Evolutionary conservation across 1,284 basidiomycete species (phyloP).

Genomic region (Vanrija pseudolonga): DNA sequence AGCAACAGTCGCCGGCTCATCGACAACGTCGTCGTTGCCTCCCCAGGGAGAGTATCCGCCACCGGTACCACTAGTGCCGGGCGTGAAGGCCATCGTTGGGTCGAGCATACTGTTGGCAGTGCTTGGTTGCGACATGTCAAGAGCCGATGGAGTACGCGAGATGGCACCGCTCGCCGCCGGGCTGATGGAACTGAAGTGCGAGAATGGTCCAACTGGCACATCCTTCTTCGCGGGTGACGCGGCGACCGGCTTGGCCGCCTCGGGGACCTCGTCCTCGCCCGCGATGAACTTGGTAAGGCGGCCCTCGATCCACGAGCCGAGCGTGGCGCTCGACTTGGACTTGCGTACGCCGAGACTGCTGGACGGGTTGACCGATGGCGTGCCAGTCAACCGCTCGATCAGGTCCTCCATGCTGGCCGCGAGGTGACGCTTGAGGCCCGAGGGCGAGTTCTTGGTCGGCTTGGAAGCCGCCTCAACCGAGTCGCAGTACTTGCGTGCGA

Average conservation of each 20-base stretch:
- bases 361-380: constrained; percentile 65
- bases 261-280: constrained; percentile 61
- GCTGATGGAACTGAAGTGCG: constrained; percentile 90
- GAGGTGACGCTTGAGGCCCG: constrained; percentile 61
- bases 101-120: neutral
- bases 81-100: neutral
- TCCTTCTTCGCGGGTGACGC: constrained; percentile 10
- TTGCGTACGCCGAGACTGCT: constrained; percentile 56
- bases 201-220: constrained; percentile 72
- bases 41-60: constrained; percentile 16
- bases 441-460: constrained; percentile 11
- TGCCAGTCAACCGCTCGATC: constrained; percentile 73
- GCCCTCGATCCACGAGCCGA: constrained; percentile 92
- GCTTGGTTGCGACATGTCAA: constrained; percentile 18
- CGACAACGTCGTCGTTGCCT: neutral
- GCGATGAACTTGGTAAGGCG: constrained; percentile 94
- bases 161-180: constrained; percentile 68
- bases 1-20: constrained; percentile 1
- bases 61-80: neutral
- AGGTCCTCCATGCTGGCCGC: constrained; percentile 75
- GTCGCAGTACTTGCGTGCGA: constrained; percentile 83
- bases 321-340: constrained; percentile 82
- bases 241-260: constrained; percentile 11
- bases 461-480: constrained; percentile 66
- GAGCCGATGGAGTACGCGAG: constrained; percentile 30